phyloP scores from a whole-genome alignment of 2,329 filamentous ascomycete genomes.

The Exserohilum turcica region DNA sequence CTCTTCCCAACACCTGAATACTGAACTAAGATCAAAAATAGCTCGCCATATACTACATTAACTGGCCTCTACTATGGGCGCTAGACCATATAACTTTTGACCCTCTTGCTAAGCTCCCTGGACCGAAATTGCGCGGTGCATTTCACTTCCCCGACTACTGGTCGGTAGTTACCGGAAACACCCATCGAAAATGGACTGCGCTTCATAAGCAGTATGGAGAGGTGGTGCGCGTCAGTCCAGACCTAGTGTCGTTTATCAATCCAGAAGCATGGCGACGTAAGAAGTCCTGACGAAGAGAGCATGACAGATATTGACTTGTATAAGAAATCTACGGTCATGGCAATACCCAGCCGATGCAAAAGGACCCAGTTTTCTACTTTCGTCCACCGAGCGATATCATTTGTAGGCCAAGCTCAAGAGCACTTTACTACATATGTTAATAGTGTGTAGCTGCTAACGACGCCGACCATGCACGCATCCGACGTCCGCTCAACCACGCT shows the following conservation, averaged over 20 bases:
- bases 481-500: constrained; percentile 20
- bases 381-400: background rate
- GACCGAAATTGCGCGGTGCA: background rate
- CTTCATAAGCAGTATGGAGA: constrained; percentile 19
- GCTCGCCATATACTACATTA: background rate
- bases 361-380: background rate
- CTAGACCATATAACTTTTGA: background rate
- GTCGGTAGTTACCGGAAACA: background rate
- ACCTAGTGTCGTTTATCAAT: constrained; percentile 11
- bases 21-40: background rate
- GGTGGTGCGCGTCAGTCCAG: constrained; percentile 16
- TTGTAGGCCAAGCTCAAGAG: background rate
- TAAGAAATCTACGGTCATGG: background rate
- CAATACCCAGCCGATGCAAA: background rate
- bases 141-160: background rate
- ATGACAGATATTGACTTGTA: background rate
- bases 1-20: background rate
- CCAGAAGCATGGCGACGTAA: constrained; percentile 20
- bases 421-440: background rate
- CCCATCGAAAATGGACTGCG: constrained; percentile 3
- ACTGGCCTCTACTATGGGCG: background rate
- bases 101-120: background rate
- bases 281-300: too few relatives aligned
- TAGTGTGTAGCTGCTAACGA: constrained; percentile 13
- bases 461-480: constrained; percentile 19